Evolutionary conservation across 169 alveolate species (phyloP).

Genomic region (Plasmodium coatneyi): DNA sequence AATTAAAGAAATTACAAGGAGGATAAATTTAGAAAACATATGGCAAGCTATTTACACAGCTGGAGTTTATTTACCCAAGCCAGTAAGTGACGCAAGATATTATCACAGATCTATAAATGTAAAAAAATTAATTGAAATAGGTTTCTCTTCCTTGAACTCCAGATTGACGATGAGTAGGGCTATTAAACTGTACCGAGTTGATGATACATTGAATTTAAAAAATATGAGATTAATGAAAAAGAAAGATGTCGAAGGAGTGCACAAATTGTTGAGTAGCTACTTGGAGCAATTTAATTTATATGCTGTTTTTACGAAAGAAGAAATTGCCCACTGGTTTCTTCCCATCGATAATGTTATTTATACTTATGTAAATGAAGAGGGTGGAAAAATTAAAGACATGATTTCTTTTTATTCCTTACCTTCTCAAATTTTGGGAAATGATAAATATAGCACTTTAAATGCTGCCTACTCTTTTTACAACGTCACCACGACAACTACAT

Average conservation of each 20-base stretch:
- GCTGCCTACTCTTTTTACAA: constrained; percentile 95
- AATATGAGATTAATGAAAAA: constrained; percentile 91
- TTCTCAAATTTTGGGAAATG: constrained; percentile 92
- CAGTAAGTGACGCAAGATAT: constrained; percentile 94
- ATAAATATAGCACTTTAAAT: constrained; percentile 82
- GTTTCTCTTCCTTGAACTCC: constrained; percentile 86
- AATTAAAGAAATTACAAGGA: constrained; percentile 97
- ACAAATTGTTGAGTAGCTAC: constrained; percentile 82
- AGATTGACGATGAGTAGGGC: constrained; percentile 93
- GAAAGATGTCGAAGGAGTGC: constrained; percentile 90
- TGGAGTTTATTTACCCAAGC: constrained; percentile 96
- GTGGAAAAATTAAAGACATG: constrained; percentile 92
- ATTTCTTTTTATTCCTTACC: constrained; percentile 94
- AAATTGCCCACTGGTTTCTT: constrained; percentile 91
- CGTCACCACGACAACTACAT: constrained; percentile 85
- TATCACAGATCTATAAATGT: constrained; percentile 90
- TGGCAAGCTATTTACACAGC: constrained; percentile 99
- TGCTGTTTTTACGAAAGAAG: constrained; percentile 90
- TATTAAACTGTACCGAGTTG: constrained; percentile 89
- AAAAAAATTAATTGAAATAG: constrained; percentile 88
- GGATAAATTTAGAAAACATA: constrained; percentile 93
- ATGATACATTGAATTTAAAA: constrained; percentile 76
- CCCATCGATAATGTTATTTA: constrained; percentile 93
- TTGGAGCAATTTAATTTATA: constrained; percentile 85
- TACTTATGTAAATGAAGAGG: constrained; percentile 91